phyloP scores from a whole-genome alignment of 495 filamentous ascomycete genomes.

The Daldinia grandis region DNA sequence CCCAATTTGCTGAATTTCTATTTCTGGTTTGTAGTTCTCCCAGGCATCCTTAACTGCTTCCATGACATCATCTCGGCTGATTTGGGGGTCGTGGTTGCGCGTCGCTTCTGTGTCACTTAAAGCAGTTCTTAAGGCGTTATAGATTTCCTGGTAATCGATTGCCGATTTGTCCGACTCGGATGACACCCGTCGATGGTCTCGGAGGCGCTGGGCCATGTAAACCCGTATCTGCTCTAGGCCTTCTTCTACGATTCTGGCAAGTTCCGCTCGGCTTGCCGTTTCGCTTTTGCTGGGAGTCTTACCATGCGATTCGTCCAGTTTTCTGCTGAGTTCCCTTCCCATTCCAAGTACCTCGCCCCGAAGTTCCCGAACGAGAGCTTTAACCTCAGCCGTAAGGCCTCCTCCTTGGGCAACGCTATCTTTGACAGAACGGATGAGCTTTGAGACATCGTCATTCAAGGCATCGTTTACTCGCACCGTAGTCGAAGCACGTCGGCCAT shows the following conservation, averaged over 20 bases:
- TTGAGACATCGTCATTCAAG: conserved; percentile 74
- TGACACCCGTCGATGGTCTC: conserved; percentile 77
- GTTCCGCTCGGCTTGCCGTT: conserved; percentile 69
- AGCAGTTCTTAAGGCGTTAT: conserved; percentile 79
- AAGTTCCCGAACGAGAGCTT: conserved; percentile 85
- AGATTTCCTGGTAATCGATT: conserved; percentile 81
- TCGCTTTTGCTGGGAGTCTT: conserved; percentile 60
- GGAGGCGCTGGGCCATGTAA: conserved; percentile 77
- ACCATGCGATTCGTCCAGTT: conserved; percentile 72
- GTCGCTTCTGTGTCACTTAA: conserved; percentile 72
- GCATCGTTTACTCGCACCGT: conserved; percentile 51
- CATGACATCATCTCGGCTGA: conserved; percentile 79
- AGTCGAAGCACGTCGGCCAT: conserved; percentile 43
- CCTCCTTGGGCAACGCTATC: conserved; percentile 86
- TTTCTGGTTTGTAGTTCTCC: conserved; percentile 91
- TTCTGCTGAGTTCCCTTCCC: conserved; percentile 86
- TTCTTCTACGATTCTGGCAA: conserved; percentile 78
- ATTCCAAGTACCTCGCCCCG: conserved; percentile 93
- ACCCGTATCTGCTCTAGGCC: conserved; percentile 80
- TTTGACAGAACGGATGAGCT: conserved; percentile 82
- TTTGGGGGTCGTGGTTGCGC: conserved; percentile 48
- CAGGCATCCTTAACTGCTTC: conserved; percentile 86
- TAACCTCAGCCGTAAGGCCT: conserved; percentile 87
- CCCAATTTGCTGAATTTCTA: conserved; percentile 87
- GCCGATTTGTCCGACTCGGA: conserved; percentile 51